phyloP scores from a whole-genome alignment of 2,329 filamentous ascomycete genomes.

The Tolypocladium amazonense region DNA sequence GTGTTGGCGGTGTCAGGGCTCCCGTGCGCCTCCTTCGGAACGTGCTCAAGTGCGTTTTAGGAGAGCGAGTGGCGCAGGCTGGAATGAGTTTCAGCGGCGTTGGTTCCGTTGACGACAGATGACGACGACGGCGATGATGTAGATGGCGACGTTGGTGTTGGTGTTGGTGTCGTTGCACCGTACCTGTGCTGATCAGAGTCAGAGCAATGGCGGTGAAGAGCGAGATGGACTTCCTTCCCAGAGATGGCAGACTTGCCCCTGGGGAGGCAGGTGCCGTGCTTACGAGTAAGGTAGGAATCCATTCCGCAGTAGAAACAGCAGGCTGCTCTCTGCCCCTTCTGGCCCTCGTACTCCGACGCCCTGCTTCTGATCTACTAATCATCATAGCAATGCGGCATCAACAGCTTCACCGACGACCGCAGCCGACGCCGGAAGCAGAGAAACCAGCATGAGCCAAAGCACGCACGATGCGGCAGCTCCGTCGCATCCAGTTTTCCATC shows the following conservation, averaged over 20 bases:
- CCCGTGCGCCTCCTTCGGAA: not conserved
- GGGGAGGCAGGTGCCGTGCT: not conserved
- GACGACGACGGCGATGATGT: not conserved
- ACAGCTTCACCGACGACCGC: not conserved
- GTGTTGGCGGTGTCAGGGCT: not conserved
- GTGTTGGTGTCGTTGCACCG: not conserved
- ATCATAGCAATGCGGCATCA: not conserved
- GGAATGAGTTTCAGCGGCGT: not conserved
- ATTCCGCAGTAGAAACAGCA: not conserved
- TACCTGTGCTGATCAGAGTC: not conserved
- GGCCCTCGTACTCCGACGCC: not conserved
- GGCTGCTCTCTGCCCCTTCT: not conserved
- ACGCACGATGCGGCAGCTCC: conserved; percentile 1
- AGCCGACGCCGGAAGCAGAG: not conserved
- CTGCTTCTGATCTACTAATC: not conserved
- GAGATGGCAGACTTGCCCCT: not conserved
- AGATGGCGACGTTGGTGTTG: not conserved
- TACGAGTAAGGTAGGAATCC: too few species aligned
- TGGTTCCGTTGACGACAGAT: not conserved
- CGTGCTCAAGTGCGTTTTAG: not conserved
- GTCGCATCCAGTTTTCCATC: conserved; percentile 4
- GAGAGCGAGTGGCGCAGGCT: not conserved
- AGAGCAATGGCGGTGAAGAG: not conserved
- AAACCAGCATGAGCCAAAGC: not conserved
- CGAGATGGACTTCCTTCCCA: not conserved